Conservation (phyloP, 768 basidiomycete species). For the Coprinellus micaceus region DNA sequence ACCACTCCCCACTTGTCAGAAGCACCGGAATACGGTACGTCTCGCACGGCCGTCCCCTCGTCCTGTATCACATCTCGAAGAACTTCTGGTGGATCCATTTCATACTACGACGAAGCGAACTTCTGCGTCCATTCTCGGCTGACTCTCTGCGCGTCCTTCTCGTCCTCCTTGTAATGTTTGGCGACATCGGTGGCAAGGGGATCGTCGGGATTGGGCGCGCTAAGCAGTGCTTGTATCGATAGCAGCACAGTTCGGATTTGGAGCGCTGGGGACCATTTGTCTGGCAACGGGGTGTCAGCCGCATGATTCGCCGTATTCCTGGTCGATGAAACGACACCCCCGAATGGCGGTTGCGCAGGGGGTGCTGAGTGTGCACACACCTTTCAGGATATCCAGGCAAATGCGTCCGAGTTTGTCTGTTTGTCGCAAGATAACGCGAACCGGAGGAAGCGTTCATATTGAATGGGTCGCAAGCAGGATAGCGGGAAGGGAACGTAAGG, state of each 20-base stretch:
- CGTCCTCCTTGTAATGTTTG: slow-evolving; percentile 98
- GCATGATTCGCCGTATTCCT: slow-evolving; percentile 3
- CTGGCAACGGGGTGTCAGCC: slow-evolving; percentile 36
- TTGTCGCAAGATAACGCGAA: slow-evolving; percentile 4
- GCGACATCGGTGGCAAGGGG: slow-evolving; percentile 93
- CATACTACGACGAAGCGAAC: slow-evolving; percentile 48
- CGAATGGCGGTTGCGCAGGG: background rate
- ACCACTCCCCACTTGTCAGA: background rate
- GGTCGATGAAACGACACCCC: background rate
- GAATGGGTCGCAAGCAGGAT: background rate
- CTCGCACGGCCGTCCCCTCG: too few species aligned
- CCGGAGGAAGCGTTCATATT: slow-evolving; percentile 1
- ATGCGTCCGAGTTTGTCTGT: slow-evolving; percentile 97
- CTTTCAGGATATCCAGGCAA: slow-evolving; percentile 97
- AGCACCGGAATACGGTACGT: slow-evolving; percentile 5
- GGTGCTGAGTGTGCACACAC: slow-evolving; percentile 35
- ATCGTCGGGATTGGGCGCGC: slow-evolving; percentile 95
- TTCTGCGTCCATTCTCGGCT: slow-evolving; percentile 94
- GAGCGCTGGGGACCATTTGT: slow-evolving; percentile 99
- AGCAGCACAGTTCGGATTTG: slow-evolving; percentile 98
- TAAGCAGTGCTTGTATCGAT: slow-evolving; percentile 94
- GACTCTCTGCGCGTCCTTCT: slow-evolving; percentile 87
- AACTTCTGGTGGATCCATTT: background rate
- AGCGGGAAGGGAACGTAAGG: background rate
- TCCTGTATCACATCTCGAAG: too few species aligned